Evolutionary conservation across 2,329 filamentous ascomycete genomes (phyloP).

Genomic region (Talaromyces sp.): DNA sequence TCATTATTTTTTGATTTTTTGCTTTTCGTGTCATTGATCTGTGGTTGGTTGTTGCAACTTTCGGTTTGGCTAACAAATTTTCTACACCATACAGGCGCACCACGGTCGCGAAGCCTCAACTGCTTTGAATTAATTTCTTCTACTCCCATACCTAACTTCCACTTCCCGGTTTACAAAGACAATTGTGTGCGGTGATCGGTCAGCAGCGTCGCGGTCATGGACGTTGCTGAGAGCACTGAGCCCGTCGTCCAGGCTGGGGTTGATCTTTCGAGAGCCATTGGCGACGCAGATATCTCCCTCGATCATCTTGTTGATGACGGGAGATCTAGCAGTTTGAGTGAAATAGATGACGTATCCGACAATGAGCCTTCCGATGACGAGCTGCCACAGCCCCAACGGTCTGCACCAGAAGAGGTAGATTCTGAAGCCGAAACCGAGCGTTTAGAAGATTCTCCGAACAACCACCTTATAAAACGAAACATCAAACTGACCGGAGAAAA

Average conservation of each 20-base stretch:
- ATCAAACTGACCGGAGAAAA: conserved; percentile 55
- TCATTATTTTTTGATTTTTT: neutral
- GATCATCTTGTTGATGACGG: conserved; percentile 56
- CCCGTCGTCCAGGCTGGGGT: conserved; percentile 29
- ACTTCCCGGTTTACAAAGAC: neutral
- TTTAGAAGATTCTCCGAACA: conserved; percentile 79
- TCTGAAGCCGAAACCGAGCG: conserved; percentile 93
- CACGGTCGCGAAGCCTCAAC: neutral
- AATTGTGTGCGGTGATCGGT: neutral
- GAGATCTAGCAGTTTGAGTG: conserved; percentile 85
- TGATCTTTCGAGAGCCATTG: conserved; percentile 33
- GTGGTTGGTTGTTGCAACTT: neutral
- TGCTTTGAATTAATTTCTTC: neutral
- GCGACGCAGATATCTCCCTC: conserved; percentile 30
- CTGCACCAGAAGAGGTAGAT: conserved; percentile 57
- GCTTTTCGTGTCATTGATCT: no score
- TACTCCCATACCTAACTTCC: neutral
- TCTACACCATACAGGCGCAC: neutral
- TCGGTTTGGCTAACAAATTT: neutral
- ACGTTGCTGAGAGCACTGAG: conserved; percentile 36
- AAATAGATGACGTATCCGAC: conserved; percentile 76
- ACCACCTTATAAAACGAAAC: conserved; percentile 54
- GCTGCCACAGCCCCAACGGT: conserved; percentile 41
- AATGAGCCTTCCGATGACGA: conserved; percentile 56
- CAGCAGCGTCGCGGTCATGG: conserved; percentile 27